phyloP scores from a whole-genome alignment of 83 land plant genomes.

The Picea mariana region DNA sequence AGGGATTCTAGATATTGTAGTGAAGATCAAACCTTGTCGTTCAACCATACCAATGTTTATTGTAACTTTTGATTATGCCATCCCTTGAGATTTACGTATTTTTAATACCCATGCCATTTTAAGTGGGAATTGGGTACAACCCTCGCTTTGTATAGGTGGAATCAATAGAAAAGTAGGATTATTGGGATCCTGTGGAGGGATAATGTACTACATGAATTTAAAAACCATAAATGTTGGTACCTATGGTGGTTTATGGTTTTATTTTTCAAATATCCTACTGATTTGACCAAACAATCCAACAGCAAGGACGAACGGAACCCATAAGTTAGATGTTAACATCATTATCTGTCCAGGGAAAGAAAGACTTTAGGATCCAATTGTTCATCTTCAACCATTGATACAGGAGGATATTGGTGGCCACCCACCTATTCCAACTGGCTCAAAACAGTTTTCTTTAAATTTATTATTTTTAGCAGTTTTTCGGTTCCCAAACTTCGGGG shows the following conservation, averaged over 20 bases:
- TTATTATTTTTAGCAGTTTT: no score
- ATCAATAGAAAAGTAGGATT: background rate
- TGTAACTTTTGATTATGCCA: background rate
- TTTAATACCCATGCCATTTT: background rate
- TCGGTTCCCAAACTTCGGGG: no score
- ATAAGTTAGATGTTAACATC: background rate
- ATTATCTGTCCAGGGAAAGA: no score
- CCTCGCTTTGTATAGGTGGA: no score
- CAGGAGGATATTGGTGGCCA: no score
- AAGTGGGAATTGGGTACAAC: background rate
- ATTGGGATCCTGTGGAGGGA: background rate
- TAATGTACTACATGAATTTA: background rate
- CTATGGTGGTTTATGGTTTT: background rate
- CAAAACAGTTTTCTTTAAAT: no score
- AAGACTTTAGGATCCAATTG: no score
- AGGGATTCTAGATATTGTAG: background rate
- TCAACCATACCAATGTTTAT: background rate
- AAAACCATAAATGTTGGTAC: background rate
- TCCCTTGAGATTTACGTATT: no score
- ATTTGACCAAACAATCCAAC: background rate
- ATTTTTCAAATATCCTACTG: no score
- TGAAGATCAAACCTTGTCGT: no score
- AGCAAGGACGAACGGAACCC: background rate
- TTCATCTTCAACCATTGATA: no score
- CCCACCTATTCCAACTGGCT: no score